Evolutionary conservation across 208 protist genomes (phyloP), one percentile per base, ranked within the genome.

Genomic region (Leishmania arabica): DNA sequence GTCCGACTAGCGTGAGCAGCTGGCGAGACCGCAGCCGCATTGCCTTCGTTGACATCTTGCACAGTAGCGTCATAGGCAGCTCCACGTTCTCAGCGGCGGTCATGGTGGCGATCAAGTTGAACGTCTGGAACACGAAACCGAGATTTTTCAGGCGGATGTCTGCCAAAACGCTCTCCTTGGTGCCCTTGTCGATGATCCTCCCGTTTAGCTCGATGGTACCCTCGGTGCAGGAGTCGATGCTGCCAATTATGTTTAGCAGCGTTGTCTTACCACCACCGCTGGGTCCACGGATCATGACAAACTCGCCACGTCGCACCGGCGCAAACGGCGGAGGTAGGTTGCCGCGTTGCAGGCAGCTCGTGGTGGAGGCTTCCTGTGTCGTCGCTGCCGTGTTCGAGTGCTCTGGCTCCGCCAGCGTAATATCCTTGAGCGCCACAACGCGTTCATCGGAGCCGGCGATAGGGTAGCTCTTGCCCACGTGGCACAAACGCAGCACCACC

Each of bases 91-190:
- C 99, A 53, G 92, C 95, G 0, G 99, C 99, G 37, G 92, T 98
- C 97, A 99, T 99, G 45, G 98, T 99, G 7, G 98, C 87, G 40
- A 99, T 96, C 27, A 99, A 89, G 81, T 99, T 99, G 81, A 99
- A 99, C 1, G 98, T 99, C 87, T 99, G 99, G 78, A 99, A 99
- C 0, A 99, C 99, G 87, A 99, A 99, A 11, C 98, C 96, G 53
- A 99, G 95, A 34, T 92, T 97, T 42, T 86, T 81, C 9, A 99
- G 90, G 27, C 98, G 93, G n/a, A 99, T 87, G 75, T 96, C 89
- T 6, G 98, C 84, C 47, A 99, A 83, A 31, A 89, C 88, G 47
- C 47, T 82, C 79, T 99, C 98, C 11, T 75, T 86, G 0, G 94
- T 97, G 21, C 90, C 80, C 11, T 73, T 42, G 75, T 87, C 84